phyloP scores from a whole-genome alignment of 768 basidiomycete species.

The Mrakia frigida region DNA sequence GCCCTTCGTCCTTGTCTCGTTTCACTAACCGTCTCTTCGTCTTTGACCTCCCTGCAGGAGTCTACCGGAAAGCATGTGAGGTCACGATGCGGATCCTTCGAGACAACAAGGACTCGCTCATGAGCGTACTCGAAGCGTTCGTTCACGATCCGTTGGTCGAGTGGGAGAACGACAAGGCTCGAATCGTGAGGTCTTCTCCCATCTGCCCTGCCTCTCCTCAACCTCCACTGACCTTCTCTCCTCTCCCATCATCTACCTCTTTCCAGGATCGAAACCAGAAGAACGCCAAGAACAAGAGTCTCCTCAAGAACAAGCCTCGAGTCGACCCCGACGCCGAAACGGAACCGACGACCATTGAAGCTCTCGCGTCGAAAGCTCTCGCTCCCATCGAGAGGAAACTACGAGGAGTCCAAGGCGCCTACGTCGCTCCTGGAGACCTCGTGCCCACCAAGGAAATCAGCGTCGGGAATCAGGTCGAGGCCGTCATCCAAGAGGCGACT shows the following conservation, averaged over 20 bases:
- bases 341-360: conserved; percentile 56
- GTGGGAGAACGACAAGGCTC: conserved; percentile 63
- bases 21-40: conserved; percentile 25
- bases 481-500: conserved; percentile 83
- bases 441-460: conserved; percentile 53
- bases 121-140: conserved; percentile 94
- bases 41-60: conserved; percentile 53
- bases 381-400: conserved; percentile 79
- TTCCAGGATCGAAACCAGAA: background rate
- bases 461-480: conserved; percentile 82
- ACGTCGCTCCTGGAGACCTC: conserved; percentile 45
- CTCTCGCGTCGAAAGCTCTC: conserved; percentile 69
- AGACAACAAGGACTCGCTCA: conserved; percentile 83
- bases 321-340: conserved; percentile 49
- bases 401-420: conserved; percentile 42
- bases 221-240: background rate
- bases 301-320: conserved; percentile 32
- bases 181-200: conserved; percentile 3
- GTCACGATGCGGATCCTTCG: conserved; percentile 80
- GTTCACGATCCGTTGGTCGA: conserved; percentile 95
- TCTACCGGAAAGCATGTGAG: conserved; percentile 86
- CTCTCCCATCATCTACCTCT: background rate
- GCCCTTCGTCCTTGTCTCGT: too few species aligned
- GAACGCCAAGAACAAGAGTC: background rate
- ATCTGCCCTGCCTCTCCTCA: background rate